These are phyloP conservation scores for Triticum timopheevii DNA, from an alignment of 176 grass and related monocot genomes.

Conservation along the genomic window DNA sequence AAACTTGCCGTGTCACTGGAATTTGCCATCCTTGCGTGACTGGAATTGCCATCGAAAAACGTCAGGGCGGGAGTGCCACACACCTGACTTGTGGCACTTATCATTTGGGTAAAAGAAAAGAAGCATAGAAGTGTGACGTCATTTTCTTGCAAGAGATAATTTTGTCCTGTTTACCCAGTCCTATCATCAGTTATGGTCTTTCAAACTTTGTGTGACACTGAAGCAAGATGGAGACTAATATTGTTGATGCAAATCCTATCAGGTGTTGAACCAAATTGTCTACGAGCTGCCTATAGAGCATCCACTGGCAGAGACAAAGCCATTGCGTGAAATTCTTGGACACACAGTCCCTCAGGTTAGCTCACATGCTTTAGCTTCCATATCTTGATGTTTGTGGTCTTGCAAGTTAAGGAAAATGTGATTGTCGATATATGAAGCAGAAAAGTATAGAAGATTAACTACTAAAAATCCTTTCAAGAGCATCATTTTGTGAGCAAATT, in stretches of 20 bases:
- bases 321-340: conserved; percentile 85
- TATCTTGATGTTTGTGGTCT: neutral
- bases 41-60: too few species aligned
- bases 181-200: neutral
- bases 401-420: neutral
- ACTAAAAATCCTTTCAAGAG: neutral
- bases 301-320: conserved; percentile 71
- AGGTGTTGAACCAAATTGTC: conserved; percentile 96
- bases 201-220: neutral
- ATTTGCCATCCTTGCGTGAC: too few species aligned
- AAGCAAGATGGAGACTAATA: neutral
- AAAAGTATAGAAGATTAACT: neutral
- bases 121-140: neutral
- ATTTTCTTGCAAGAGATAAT: conserved; percentile 4
- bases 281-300: conserved; percentile 79
- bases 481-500: neutral
- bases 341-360: conserved; percentile 87
- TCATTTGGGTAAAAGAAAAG: neutral
- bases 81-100: too few species aligned
- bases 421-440: neutral
- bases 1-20: too few species aligned
- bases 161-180: neutral
- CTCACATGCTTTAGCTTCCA: conserved; percentile 14
- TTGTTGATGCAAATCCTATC: conserved; percentile 29
- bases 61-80: too few species aligned